A percentile compares a stretch with the other conserved stretches of the same genome.
phyloP scores from a whole-genome alignment of 441 rosid species.

The Jatropha multifida region DNA sequence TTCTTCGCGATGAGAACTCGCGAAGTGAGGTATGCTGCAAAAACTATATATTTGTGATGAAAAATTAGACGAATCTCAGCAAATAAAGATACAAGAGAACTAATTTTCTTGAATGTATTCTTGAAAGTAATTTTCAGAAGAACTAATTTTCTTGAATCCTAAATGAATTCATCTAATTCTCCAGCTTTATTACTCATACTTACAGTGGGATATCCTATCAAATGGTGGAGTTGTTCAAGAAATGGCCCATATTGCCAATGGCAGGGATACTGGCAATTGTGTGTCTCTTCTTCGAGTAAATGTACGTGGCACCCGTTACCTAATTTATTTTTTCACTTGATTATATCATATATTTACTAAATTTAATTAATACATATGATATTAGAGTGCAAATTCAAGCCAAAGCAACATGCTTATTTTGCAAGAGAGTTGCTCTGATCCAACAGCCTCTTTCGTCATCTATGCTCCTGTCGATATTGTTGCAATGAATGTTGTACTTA shows the following conservation, averaged over 20 bases:
- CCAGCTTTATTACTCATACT: conserved; percentile 6
- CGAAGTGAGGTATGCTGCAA: conserved; percentile 51
- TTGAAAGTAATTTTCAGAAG: background rate
- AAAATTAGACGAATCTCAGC: too few relatives aligned
- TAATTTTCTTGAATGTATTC: too few relatives aligned
- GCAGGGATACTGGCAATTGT: conserved; percentile 74
- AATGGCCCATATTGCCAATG: conserved; percentile 79
- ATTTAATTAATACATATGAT: background rate
- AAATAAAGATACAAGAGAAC: too few relatives aligned
- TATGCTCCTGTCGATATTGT: conserved; percentile 77
- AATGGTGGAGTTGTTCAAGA: conserved; percentile 62
- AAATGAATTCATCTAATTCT: background rate
- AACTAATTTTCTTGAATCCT: background rate
- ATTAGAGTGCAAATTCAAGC: conserved; percentile 59
- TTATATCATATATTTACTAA: background rate
- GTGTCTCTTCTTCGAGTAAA: conserved; percentile 73
- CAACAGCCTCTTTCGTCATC: conserved; percentile 63
- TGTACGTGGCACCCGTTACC: conserved; percentile 33
- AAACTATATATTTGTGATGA: too few relatives aligned
- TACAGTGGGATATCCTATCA: conserved; percentile 94
- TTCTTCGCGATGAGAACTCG: conserved; percentile 72
- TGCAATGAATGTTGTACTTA: conserved; percentile 62
- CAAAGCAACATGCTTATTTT: conserved; percentile 71
- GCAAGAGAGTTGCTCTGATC: conserved; percentile 78
- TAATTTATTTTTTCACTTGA: background rate